Evolutionary conservation across 352 stramenopile genomes (phyloP).

Genomic region (Phytopythium cucurbitacearum): DNA sequence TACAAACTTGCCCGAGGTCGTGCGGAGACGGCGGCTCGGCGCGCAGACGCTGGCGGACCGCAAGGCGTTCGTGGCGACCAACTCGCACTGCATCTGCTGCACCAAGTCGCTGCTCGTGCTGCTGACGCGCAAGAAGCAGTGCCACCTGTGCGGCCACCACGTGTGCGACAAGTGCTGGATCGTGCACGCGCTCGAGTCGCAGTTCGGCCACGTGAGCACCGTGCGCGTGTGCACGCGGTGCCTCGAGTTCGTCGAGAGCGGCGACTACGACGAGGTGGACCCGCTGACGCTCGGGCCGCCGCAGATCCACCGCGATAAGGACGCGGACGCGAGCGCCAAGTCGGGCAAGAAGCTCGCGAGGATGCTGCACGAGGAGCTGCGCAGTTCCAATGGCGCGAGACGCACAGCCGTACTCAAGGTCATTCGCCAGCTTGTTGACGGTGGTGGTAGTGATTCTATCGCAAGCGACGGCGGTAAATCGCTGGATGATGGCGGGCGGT

Average conservation of each 20-base stretch:
- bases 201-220: constrained; percentile 12
- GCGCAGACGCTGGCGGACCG: constrained; percentile 19
- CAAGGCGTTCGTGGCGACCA: constrained; percentile 13
- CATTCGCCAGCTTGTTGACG: constrained; percentile 44
- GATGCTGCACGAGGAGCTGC: constrained; percentile 17
- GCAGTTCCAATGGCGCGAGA: constrained; percentile 13
- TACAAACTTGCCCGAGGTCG: constrained; percentile 17
- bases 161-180: constrained; percentile 26
- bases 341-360: constrained; percentile 14
- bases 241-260: constrained; percentile 41
- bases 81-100: constrained; percentile 25
- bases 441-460: neutral
- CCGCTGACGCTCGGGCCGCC: constrained; percentile 10
- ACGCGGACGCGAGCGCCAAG: constrained; percentile 1
- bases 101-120: constrained; percentile 19
- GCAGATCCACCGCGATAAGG: constrained; percentile 14
- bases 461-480: neutral
- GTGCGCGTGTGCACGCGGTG: constrained; percentile 42
- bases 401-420: constrained; percentile 36
- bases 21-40: constrained; percentile 20
- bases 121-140: constrained; percentile 21
- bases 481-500: constrained; percentile 11
- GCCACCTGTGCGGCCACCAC: constrained; percentile 23
- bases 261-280: constrained; percentile 32
- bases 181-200: constrained; percentile 22